Conservation (phyloP, 495 filamentous ascomycete genomes). For the Neurospora terricola region DNA sequence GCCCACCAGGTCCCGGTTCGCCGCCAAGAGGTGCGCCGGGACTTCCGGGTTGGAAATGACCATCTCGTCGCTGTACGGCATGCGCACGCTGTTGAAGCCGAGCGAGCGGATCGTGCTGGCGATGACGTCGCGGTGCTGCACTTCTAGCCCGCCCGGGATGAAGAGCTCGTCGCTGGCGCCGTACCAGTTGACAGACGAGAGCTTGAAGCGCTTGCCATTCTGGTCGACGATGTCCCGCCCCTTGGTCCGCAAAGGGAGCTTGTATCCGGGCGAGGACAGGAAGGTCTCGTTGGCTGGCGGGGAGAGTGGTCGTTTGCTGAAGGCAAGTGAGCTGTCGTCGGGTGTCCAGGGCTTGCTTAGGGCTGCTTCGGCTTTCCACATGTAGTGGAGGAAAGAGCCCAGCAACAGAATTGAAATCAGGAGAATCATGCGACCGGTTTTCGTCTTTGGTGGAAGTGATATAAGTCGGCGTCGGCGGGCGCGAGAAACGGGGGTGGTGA, state of each 20-base stretch:
- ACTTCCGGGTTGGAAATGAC: constrained; percentile 43
- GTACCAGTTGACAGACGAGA: constrained; percentile 55
- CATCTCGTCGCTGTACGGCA: constrained; percentile 55
- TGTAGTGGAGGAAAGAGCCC: constrained; percentile 23
- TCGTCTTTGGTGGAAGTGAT: neutral
- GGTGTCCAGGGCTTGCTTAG: constrained; percentile 32
- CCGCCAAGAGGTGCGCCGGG: constrained; percentile 32
- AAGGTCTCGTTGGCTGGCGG: constrained; percentile 28
- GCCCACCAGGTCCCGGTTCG: constrained; percentile 45
- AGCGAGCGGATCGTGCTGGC: constrained; percentile 39
- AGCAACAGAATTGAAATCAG: constrained; percentile 22
- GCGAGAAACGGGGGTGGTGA: neutral
- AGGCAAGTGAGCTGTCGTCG: constrained; percentile 26
- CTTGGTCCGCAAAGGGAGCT: constrained; percentile 40
- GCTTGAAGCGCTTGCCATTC: constrained; percentile 39
- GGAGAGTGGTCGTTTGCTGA: constrained; percentile 31
- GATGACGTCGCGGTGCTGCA: constrained; percentile 46
- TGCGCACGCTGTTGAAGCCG: constrained; percentile 54
- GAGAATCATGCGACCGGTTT: constrained; percentile 19
- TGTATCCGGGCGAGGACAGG: constrained; percentile 25
- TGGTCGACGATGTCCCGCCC: constrained; percentile 49
- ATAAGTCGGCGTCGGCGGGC: neutral
- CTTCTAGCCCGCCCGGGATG: constrained; percentile 49
- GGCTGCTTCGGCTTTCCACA: constrained; percentile 31
- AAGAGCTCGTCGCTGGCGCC: constrained; percentile 50